Conservation (phyloP, 345 rosid species). For the Dipteronia dyeriana region DNA sequence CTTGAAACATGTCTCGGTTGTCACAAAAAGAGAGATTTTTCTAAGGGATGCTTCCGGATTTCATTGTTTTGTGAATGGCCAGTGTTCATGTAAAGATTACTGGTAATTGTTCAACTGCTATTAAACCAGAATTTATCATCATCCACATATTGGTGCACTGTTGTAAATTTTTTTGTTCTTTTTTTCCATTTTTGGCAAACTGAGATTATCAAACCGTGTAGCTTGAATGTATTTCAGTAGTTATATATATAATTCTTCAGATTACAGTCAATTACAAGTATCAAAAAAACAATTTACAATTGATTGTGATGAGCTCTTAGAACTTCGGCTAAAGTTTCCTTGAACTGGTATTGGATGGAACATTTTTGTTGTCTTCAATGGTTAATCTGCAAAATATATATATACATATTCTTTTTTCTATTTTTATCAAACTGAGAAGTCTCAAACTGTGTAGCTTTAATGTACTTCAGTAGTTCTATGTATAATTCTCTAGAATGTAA, state of each 20-base stretch:
- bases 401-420: no score
- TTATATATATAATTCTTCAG: neutral
- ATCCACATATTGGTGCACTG: neutral
- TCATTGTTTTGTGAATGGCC: conserved; percentile 69
- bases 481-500: no score
- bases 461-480: no score
- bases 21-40: conserved; percentile 61
- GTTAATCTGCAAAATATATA: no score
- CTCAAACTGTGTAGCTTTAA: no score
- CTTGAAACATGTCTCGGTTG: conserved; percentile 52
- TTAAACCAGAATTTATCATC: no score
- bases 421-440: no score
- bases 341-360: no score
- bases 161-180: neutral
- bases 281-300: no score
- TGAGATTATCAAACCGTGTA: neutral
- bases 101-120: conserved; percentile 41
- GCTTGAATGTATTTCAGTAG: neutral
- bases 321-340: no score
- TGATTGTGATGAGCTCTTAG: no score
- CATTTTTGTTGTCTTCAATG: no score
- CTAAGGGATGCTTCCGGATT: conserved; percentile 83
- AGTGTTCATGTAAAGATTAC: conserved; percentile 70
- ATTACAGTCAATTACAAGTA: neutral
- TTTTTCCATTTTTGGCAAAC: neutral